Conservation (phyloP, 805 yeast genomes). For the Dipodascopsis uninucleata region DNA sequence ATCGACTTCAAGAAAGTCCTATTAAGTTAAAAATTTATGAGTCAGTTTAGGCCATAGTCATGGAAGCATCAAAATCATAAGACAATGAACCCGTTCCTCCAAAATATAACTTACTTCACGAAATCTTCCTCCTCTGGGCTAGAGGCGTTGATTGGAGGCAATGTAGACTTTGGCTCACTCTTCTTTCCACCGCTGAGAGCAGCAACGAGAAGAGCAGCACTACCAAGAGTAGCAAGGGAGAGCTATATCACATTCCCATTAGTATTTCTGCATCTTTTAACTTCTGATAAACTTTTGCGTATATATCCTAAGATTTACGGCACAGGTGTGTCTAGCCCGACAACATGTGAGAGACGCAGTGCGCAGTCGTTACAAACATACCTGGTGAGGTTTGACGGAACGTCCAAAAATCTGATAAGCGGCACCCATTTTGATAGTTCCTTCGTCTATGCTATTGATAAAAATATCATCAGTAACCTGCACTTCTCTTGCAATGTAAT, state of each 20-base stretch:
- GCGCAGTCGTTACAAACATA: slow-evolving; percentile 36
- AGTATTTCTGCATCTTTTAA: neutral
- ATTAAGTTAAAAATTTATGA: neutral
- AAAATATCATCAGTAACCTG: neutral
- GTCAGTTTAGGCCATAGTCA: neutral
- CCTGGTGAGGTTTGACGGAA: slow-evolving; percentile 76
- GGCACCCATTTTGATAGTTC: too few relatives aligned
- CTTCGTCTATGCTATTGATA: slow-evolving; percentile 10
- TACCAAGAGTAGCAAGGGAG: slow-evolving; percentile 75
- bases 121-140: slow-evolving; percentile 88
- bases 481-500: neutral
- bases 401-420: slow-evolving; percentile 82
- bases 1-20: slow-evolving; percentile 25
- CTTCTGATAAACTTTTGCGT: neutral
- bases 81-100: neutral
- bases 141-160: slow-evolving; percentile 68
- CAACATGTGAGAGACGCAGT: neutral
- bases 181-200: slow-evolving; percentile 59
- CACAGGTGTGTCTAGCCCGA: neutral
- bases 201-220: slow-evolving; percentile 62
- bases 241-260: slow-evolving; percentile 40
- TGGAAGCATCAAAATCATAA: neutral
- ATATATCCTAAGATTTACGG: neutral
- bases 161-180: slow-evolving; percentile 50
- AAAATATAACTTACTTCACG: slow-evolving; percentile 43